Evolutionary conservation across 352 stramenopile species (phyloP).

Genomic region (Globisporangium ultimum): DNA sequence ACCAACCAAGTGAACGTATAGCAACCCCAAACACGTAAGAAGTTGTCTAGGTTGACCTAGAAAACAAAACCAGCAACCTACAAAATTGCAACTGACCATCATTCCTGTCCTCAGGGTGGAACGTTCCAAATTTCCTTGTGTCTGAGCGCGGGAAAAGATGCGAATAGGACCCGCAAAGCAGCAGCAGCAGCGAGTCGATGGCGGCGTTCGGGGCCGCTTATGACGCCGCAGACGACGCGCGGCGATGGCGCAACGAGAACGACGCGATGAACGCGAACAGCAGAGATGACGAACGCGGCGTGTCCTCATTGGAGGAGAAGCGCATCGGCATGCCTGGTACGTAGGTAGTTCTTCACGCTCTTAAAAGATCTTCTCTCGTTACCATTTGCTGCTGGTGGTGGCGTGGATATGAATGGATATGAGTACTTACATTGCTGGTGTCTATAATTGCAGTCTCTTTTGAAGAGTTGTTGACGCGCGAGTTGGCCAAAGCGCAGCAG

Average conservation of each 20-base stretch:
- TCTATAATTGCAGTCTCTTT: constrained; percentile 72
- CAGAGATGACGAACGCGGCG: neutral
- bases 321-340: constrained; percentile 13
- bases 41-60: neutral
- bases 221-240: constrained; percentile 5
- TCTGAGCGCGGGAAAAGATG: constrained; percentile 1
- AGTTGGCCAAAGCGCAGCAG: constrained; percentile 43
- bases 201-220: neutral
- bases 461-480: constrained; percentile 62
- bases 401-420: neutral
- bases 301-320: constrained; percentile 10
- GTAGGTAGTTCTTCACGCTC: constrained; percentile 1
- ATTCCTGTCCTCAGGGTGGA: constrained; percentile 3
- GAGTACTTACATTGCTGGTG: neutral
- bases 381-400: neutral
- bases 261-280: constrained; percentile 7
- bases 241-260: constrained; percentile 11
- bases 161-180: neutral
- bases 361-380: neutral
- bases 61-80: neutral
- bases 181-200: neutral
- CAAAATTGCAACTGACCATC: constrained; percentile 12
- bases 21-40: neutral
- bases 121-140: constrained; percentile 11
- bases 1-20: neutral